phyloP scores from a whole-genome alignment of 306 rosid genomes.

The Dryas drummondii region DNA sequence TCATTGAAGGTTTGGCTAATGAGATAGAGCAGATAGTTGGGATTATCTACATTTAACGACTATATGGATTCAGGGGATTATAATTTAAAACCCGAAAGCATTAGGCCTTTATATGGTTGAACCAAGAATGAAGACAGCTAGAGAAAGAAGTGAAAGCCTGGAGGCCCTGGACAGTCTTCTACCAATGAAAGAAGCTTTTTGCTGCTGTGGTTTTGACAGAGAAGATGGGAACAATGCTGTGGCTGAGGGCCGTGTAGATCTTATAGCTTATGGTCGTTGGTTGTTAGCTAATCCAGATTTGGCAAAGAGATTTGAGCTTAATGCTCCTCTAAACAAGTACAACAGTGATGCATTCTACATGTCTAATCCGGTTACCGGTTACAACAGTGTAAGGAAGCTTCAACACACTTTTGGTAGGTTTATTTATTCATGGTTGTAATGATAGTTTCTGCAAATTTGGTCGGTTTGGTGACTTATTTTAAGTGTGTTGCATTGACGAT shows the following conservation, averaged over 20 bases:
- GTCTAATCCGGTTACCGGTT: constrained; percentile 47
- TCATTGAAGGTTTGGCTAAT: constrained; percentile 40
- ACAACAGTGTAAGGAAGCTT: constrained; percentile 3
- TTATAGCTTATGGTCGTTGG: constrained; percentile 52
- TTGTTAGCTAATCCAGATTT: too few relatives aligned
- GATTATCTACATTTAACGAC: constrained; percentile 57
- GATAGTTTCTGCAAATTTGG: too few relatives aligned
- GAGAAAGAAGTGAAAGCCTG: constrained; percentile 19
- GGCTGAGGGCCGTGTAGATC: constrained; percentile 32
- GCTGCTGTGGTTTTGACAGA: constrained; percentile 55
- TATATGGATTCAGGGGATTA: constrained; percentile 50
- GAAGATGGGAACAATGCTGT: too few relatives aligned
- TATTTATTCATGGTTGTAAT: too few relatives aligned
- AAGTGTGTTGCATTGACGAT: too few relatives aligned
- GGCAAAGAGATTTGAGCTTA: constrained; percentile 40
- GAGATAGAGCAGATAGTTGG: constrained; percentile 61
- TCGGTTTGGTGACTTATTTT: too few relatives aligned
- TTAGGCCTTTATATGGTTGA: constrained; percentile 49
- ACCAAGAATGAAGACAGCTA: constrained; percentile 51
- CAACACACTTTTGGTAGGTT: too few relatives aligned
- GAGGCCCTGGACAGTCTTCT: constrained; percentile 27
- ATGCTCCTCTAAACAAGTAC: constrained; percentile 38
- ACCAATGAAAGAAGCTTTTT: constrained; percentile 48
- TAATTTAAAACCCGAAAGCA: constrained; percentile 32
- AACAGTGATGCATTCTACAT: constrained; percentile 42